Conservation (phyloP, 2,329 filamentous ascomycete species). For the Aureobasidium sp. region DNA sequence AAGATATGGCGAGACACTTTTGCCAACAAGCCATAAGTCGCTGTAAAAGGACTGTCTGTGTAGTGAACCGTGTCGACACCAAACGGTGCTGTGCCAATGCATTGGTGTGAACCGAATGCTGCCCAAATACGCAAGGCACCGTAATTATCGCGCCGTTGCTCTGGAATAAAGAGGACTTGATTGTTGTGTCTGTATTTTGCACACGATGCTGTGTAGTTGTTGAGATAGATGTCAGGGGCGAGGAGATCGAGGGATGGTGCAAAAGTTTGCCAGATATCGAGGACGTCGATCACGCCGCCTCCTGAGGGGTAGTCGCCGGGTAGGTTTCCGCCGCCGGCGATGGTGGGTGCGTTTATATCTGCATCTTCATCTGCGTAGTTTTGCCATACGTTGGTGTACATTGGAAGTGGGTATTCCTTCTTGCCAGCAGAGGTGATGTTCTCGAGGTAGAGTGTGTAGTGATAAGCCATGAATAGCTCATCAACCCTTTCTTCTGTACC, state of each 20-base stretch:
- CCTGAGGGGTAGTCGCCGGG: conserved; percentile 43
- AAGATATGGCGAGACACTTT: conserved; percentile 31
- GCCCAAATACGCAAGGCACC: conserved; percentile 37
- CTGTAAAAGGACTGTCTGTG: conserved; percentile 27
- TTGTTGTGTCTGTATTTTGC: conserved; percentile 35
- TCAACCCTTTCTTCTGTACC: conserved; percentile 28
- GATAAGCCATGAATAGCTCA: conserved; percentile 43
- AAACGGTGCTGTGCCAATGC: conserved; percentile 34
- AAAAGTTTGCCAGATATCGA: conserved; percentile 39
- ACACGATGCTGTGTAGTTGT: conserved; percentile 40
- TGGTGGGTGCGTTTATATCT: conserved; percentile 28
- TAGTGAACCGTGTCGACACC: conserved; percentile 36
- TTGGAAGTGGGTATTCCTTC: conserved; percentile 33
- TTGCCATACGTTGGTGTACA: conserved; percentile 42
- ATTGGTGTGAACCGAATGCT: conserved; percentile 34
- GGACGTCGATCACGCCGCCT: conserved; percentile 34
- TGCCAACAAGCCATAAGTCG: conserved; percentile 34
- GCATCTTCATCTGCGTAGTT: conserved; percentile 32
- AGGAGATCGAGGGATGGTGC: conserved; percentile 40
- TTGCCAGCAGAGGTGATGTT: conserved; percentile 36
- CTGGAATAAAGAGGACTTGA: conserved; percentile 45
- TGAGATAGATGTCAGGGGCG: conserved; percentile 42
- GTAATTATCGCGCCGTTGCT: conserved; percentile 43
- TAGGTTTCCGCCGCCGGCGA: conserved; percentile 36
- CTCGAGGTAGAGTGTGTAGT: conserved; percentile 36